Evolutionary conservation across 768 basidiomycete genomes (phyloP), one percentile per base, ranked within the genome.

Genomic region (Lactifluus echinatus): DNA sequence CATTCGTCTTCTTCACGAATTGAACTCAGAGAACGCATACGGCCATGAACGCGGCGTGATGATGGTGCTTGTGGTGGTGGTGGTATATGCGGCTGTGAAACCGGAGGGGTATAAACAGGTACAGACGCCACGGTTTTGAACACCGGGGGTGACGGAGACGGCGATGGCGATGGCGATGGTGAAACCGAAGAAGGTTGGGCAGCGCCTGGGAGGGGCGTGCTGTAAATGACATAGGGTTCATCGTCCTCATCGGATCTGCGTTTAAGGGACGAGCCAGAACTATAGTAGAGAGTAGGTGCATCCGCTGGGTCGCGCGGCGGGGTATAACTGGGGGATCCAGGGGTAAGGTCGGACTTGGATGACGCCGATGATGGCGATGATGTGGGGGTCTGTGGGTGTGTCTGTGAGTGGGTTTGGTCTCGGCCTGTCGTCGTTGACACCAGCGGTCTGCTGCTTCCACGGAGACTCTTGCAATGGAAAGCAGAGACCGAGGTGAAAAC

Each of bases 171-270:
- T 5, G 46, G 21, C 12, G 39, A 40, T 10, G 39, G 19, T 8
- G 39, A 40, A 6, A 34, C 8, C n/a, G 48, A n/a, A 17, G 44
- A n/a, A 1, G 45, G 19, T 4, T 52, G 37, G n/a, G 59, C 14
- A 34, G 43, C 6, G 26, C 51, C 36, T 2, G 60, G 63, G 0
- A 58, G 46, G 29, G 63, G 63, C 2, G 63, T 63, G 40, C 63
- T 63, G 37, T 63, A 63, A 28, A 63, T 63, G 24, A 63, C 50
- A 33, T 63, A 63, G 4, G 63, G 63, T 10, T 62, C 59, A 17
- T 58, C 63, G 5, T 51, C 60, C 42, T 63, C 62, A 8, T 56
- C 62, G 19, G 40, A 49, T 46, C 49, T 49, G 24, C 42, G 42
- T 17, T 36, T 26, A 10, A 47, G 33, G 10, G 62, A 57, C 11